Evolutionary conservation across 805 yeast species (phyloP).

Genomic region (Pichia heedii): DNA sequence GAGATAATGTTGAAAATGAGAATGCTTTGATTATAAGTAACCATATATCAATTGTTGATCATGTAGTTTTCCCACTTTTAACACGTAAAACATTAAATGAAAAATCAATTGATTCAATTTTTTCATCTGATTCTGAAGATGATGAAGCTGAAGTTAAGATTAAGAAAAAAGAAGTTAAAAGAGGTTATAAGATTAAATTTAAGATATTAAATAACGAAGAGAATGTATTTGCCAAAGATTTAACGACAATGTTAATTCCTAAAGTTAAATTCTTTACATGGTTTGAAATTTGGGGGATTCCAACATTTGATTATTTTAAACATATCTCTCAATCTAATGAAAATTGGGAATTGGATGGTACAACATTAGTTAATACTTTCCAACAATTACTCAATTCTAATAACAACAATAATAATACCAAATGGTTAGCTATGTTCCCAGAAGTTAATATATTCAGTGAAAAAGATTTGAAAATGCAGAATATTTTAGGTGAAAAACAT

Average conservation of each 20-base stretch:
- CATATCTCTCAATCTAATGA: conserved; percentile 54
- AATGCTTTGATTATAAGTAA: conserved; percentile 36
- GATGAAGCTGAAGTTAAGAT: conserved; percentile 4
- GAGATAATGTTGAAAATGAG: conserved; percentile 34
- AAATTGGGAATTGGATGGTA: conserved; percentile 50
- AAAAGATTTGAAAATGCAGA: conserved; percentile 40
- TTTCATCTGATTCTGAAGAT: neutral
- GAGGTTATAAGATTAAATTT: neutral
- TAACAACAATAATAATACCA: conserved; percentile 27
- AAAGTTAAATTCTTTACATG: conserved; percentile 57
- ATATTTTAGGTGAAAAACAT: conserved; percentile 43
- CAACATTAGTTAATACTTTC: conserved; percentile 27
- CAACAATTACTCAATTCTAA: conserved; percentile 21
- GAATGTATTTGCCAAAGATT: conserved; percentile 19
- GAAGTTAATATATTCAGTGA: conserved; percentile 68
- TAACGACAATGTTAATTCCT: conserved; percentile 29
- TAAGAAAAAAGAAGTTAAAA: neutral
- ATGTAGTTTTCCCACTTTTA: conserved; percentile 40
- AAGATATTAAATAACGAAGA: conserved; percentile 3
- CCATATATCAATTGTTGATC: conserved; percentile 64
- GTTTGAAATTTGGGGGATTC: conserved; percentile 57
- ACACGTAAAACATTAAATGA: conserved; percentile 21
- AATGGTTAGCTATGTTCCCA: conserved; percentile 71
- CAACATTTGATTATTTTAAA: conserved; percentile 39
- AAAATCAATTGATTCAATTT: neutral